These are phyloP conservation scores for Boletus barrowsii DNA, from an alignment of 768 basidiomycete species.

Conservation along the genomic window DNA sequence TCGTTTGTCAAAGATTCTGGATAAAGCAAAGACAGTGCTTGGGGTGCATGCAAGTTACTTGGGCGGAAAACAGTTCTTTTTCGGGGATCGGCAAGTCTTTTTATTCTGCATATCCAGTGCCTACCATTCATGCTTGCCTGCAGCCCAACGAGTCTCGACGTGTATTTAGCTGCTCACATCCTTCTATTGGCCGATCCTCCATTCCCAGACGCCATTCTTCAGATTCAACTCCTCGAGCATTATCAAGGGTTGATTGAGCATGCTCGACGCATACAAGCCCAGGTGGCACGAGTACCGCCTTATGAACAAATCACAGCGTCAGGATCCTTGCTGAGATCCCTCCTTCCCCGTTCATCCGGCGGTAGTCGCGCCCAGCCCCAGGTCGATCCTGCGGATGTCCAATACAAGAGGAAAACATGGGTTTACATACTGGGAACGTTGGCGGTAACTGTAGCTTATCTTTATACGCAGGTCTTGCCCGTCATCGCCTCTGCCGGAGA, in stretches of 20 bases:
- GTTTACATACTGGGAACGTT: slow-evolving; percentile 48
- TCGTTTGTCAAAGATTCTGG: slow-evolving; percentile 45
- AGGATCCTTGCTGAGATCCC: slow-evolving; percentile 33
- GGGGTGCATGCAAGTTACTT: slow-evolving; percentile 60
- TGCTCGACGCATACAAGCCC: slow-evolving; percentile 48
- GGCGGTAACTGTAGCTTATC: slow-evolving; percentile 41
- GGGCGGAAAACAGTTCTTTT: slow-evolving; percentile 48
- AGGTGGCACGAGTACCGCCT: slow-evolving; percentile 27
- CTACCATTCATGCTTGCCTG: background rate
- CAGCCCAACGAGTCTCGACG: slow-evolving; percentile 64
- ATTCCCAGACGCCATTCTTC: slow-evolving; percentile 59
- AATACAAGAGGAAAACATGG: slow-evolving; percentile 50
- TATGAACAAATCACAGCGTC: slow-evolving; percentile 17
- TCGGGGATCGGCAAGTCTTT: slow-evolving; percentile 43
- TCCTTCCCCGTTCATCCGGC: slow-evolving; percentile 35
- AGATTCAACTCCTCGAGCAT: slow-evolving; percentile 49
- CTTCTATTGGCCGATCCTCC: slow-evolving; percentile 56
- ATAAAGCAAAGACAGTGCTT: slow-evolving; percentile 55
- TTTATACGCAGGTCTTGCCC: slow-evolving; percentile 16
- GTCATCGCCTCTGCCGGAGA: background rate
- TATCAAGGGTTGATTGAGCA: slow-evolving; percentile 60
- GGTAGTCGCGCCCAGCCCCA: slow-evolving; percentile 8
- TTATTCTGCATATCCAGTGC: background rate
- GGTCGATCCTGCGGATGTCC: slow-evolving; percentile 40
- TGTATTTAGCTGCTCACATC: slow-evolving; percentile 65